phyloP scores from a whole-genome alignment of 108 stramenopile genomes.

The Nitzschia sp. region DNA sequence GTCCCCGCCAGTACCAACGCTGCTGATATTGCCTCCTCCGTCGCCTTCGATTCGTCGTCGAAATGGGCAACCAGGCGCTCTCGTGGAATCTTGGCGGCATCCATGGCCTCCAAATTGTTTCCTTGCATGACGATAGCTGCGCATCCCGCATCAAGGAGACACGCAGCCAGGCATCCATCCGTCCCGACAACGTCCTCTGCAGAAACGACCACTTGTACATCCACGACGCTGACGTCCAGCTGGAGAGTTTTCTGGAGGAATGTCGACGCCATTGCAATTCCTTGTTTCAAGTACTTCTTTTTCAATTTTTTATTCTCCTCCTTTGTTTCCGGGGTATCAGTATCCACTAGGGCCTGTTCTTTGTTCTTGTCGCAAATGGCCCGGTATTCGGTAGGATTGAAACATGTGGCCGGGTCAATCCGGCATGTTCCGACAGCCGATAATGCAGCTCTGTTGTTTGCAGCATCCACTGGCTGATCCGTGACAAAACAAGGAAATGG shows the following conservation, averaged over 20 bases:
- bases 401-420: slow-evolving; percentile 34
- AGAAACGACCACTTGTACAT: slow-evolving; percentile 68
- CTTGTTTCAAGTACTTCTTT: slow-evolving; percentile 83
- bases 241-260: slow-evolving; percentile 55
- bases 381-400: slow-evolving; percentile 36
- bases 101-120: slow-evolving; percentile 55
- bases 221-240: slow-evolving; percentile 72
- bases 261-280: slow-evolving; percentile 62
- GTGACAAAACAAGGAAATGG: slow-evolving; percentile 74
- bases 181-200: slow-evolving; percentile 46
- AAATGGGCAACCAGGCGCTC: slow-evolving; percentile 74
- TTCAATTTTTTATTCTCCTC: slow-evolving; percentile 56
- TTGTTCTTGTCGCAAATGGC: slow-evolving; percentile 62
- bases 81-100: slow-evolving; percentile 63
- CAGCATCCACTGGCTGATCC: slow-evolving; percentile 38
- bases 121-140: slow-evolving; percentile 58
- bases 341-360: slow-evolving; percentile 38
- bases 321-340: slow-evolving; percentile 31
- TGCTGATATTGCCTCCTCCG: slow-evolving; percentile 1
- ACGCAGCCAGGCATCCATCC: slow-evolving; percentile 73
- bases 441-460: slow-evolving; percentile 39
- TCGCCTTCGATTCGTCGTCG: not conserved
- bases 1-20: slow-evolving; percentile 27
- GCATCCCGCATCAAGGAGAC: slow-evolving; percentile 85
- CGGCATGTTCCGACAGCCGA: slow-evolving; percentile 60